Conservation (phyloP, 129 eudicot genomes). For the Arctium lappa region DNA sequence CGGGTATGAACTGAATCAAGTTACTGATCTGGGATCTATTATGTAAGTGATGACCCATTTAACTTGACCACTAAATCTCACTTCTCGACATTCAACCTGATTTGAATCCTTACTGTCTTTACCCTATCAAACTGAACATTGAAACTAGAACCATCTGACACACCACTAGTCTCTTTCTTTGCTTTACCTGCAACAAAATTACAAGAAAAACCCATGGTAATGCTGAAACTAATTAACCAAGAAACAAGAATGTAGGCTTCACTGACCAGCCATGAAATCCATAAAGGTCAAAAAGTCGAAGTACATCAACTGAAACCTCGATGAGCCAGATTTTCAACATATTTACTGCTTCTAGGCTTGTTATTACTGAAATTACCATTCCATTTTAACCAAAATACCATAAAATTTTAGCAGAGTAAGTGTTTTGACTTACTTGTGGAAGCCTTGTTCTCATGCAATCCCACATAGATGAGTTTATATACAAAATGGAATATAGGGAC, state of each 20-base stretch:
- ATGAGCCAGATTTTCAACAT: not conserved
- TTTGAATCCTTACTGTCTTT: not conserved
- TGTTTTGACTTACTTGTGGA: not conserved
- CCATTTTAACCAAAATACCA: not conserved
- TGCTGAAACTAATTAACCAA: not conserved
- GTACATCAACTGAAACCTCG: not conserved
- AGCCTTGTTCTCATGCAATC: conserved; percentile 10
- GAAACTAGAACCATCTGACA: not conserved
- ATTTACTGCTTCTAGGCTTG: not conserved
- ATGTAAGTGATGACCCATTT: too few species aligned
- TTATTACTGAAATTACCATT: not conserved
- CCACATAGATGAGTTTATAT: not conserved
- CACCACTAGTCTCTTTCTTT: not conserved
- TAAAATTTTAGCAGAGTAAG: not conserved
- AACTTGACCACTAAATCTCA: too few species aligned
- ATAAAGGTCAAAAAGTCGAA: not conserved
- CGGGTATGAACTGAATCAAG: too few species aligned
- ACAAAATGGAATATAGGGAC: not conserved
- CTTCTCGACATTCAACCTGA: not conserved
- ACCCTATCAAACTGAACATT: not conserved
- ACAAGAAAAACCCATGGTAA: not conserved
- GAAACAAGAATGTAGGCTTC: not conserved
- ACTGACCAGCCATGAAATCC: not conserved
- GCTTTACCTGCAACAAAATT: not conserved
- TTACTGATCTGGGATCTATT: too few species aligned